Evolutionary conservation across 768 basidiomycete genomes (phyloP).

Genomic region (Cubamyces lactineus): DNA sequence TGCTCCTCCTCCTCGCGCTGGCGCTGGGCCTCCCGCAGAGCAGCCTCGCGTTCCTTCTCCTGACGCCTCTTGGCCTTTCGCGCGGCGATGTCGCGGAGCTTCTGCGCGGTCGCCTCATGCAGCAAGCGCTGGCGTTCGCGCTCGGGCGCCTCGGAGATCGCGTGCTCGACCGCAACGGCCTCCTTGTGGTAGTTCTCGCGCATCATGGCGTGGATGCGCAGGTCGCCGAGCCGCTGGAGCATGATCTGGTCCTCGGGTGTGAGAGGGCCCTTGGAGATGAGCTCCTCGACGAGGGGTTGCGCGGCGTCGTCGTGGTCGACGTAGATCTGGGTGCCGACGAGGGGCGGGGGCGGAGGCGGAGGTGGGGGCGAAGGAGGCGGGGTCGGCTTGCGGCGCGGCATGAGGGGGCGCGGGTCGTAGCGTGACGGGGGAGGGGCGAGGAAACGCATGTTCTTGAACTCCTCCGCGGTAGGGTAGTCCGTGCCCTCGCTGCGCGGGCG

Average conservation of each 20-base stretch:
- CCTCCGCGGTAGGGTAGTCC: constrained; percentile 3
- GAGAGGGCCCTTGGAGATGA: constrained; percentile 9
- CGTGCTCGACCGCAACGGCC: constrained; percentile 9
- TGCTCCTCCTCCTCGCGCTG: not conserved
- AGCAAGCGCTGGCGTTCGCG: constrained; percentile 1
- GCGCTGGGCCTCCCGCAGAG: not conserved
- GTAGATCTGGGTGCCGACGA: constrained; percentile 10
- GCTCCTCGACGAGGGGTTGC: constrained; percentile 13
- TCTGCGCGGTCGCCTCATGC: not conserved
- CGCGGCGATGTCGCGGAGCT: not conserved
- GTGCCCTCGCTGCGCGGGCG: constrained; percentile 6
- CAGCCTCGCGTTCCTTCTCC: not conserved
- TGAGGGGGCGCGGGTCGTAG: not conserved
- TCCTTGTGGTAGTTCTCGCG: constrained; percentile 14
- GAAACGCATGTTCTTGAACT: constrained; percentile 2
- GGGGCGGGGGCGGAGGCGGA: not conserved
- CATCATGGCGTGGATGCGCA: constrained; percentile 9
- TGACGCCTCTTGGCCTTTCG: not conserved
- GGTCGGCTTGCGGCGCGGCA: too few relatives aligned
- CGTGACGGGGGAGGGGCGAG: constrained; percentile 5
- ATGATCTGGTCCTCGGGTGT: not conserved
- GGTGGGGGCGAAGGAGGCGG: not conserved
- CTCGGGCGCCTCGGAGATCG: not conserved
- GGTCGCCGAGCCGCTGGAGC: constrained; percentile 6
- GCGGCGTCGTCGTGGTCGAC: constrained; percentile 6